Evolutionary conservation across 495 filamentous ascomycete genomes (phyloP), one percentile per base, ranked within the genome.

Genomic region (Xylaria nigripes): DNA sequence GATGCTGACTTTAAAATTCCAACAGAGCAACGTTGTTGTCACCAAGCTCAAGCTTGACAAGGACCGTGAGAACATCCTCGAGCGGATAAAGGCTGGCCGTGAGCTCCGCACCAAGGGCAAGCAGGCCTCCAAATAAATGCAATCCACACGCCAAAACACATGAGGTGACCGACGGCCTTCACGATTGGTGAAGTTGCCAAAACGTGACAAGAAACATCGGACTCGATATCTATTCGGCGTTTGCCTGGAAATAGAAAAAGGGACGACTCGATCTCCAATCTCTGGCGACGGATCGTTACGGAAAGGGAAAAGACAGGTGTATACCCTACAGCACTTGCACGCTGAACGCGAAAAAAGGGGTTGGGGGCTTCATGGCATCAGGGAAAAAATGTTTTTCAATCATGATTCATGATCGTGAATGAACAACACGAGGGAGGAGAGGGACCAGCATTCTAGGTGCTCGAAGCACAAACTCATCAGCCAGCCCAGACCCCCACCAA

Each of bases 11-110:
- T 45, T 1, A 15, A 3, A 34, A n/a, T 25, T 24, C 25, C 30
- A 23, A 53, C 25, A 55, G 52, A 55, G 84, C 73, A 97, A 96
- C 73, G 87, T 94, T 61, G 82, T 91, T 73, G 87, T 97, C 78
- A 96, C 86, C 72, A 96, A 96, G 81, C 79, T 98, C 70, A 94
- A 96, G 85, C 76, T 96, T 62, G 90, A 95, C 77, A 94, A 96
- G 86, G 93, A 99, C 76, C 87, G 93, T 65, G 92, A 97, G 80
- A 78, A 77, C 71, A 93, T 97, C 69, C 79, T 96, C 51, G 89
- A 89, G 77, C 84, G 92, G 73, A 86, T 84, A 69, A 81, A 77
- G 68, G 75, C 81, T 63, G 87, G 89, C 63, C 82, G 88, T 62
- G 86, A 90, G 77, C 79, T 79, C 64, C 76, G 72, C 50, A 66